Evolutionary conservation across 176 grass and related monocot genomes (phyloP).

Genomic region (Alloteropsis semialata): DNA sequence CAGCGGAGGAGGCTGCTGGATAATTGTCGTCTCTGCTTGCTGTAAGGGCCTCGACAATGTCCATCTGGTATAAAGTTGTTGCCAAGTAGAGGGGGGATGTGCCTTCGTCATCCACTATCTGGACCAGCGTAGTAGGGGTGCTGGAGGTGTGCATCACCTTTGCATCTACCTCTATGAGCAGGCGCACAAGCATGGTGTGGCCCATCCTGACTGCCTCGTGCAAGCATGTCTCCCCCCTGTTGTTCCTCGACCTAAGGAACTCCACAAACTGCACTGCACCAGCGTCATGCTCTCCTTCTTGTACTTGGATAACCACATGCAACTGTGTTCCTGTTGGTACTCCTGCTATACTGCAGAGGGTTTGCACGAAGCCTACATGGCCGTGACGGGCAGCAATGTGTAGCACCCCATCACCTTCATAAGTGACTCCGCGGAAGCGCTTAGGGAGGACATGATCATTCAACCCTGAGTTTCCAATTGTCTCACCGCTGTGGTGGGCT

Average conservation of each 20-base stretch:
- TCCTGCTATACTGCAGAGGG: no score
- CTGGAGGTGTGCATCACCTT: no score
- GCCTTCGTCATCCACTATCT: not conserved
- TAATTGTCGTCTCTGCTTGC: no score
- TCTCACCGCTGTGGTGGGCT: no score
- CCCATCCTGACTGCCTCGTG: not conserved
- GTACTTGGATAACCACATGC: no score
- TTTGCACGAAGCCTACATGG: not conserved
- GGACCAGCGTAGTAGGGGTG: not conserved
- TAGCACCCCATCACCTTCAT: not conserved
- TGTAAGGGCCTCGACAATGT: not conserved
- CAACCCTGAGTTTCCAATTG: no score
- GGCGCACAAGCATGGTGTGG: no score
- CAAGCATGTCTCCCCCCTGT: not conserved
- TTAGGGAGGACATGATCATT: no score
- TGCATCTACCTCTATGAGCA: no score
- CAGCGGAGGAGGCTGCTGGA: not conserved
- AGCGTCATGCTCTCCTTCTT: no score
- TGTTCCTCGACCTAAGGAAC: not conserved
- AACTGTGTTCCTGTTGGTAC: no score
- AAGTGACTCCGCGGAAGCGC: not conserved
- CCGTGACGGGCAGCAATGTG: not conserved
- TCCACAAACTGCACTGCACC: not conserved
- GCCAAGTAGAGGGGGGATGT: slow-evolving; percentile 19
- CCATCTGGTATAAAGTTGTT: not conserved